Base-by-base conservation (phyloP, 179 eudicot species). In the Dionaea muscipula region DNA sequence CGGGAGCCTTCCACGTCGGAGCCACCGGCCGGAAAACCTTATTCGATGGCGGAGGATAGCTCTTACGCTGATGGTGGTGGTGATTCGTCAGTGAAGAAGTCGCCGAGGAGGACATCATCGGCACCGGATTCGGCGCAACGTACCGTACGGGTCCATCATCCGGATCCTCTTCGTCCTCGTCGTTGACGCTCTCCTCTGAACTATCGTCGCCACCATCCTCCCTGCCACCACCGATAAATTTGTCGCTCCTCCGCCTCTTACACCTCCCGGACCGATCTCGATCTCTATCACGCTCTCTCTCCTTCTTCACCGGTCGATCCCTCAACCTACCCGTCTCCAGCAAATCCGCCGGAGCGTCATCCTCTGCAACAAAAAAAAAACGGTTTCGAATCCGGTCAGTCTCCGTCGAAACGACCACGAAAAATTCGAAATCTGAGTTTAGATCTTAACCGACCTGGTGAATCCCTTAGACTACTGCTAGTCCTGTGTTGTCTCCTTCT, bases 171-270 rank as follows among this genome's bases (percentile, higher is more conserved):
- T 80, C 88, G 0, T 81, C 86, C 0, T 83, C 95, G n/a, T 80
- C 96, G 60, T 85, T 78, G 37, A 85, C 82, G 57, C 96, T 87
- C 51, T 82, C 96, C 41, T 87, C 94, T 2, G 96, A 84, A 47
- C 73, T 87, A 11, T 82, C 91, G 16, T 85, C 91, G 0, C 47
- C 77, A 0, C 72, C 77, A 17, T 43, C 47, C 7, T 19, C 21
- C 22, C 47, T 17, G 7, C 10, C 19, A 9, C 47, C 19, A 39
- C 79, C 61, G 61, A 74, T 51, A 64, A 67, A 60, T 17, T 43
- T 43, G 9, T 43, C 47, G 20, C 47, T 19, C 19, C 47, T 17
- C 22, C 22, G 47, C 55, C 86, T 60, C 62, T 79, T 91, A 56
- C 59, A 78, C 71, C 85, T 55, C n/a, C 60, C 78, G 24, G 67